Evolutionary conservation across 768 basidiomycete species (phyloP).

Genomic region (Albatrellus ellisii): DNA sequence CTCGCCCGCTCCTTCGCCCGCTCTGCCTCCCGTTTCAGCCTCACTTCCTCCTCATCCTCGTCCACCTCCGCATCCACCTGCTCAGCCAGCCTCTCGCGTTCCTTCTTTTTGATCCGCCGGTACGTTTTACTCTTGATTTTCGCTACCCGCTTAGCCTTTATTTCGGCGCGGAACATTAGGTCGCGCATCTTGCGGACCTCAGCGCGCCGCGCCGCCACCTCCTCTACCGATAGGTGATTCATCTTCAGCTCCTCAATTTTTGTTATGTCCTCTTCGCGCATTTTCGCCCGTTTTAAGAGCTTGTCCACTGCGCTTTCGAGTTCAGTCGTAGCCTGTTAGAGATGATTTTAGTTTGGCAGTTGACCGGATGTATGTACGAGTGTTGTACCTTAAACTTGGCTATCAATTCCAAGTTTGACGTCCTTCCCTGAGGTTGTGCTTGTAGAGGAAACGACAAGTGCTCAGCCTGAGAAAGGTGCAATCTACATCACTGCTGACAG

Average conservation of each 20-base stretch:
- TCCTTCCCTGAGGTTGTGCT: conserved; percentile 35
- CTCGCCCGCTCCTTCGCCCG: conserved; percentile 86
- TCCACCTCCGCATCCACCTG: conserved; percentile 38
- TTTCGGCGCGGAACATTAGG: conserved; percentile 85
- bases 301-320: conserved; percentile 77
- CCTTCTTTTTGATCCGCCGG: conserved; percentile 70
- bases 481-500: too few species aligned
- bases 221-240: conserved; percentile 75
- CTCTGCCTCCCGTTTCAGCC: conserved; percentile 60
- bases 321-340: conserved; percentile 58
- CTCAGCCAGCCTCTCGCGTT: conserved; percentile 44
- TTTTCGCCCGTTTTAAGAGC: conserved; percentile 68
- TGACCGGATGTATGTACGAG: background rate
- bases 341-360: conserved; percentile 1
- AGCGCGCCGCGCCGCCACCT: conserved; percentile 66
- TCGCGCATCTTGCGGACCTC: conserved; percentile 86
- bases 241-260: conserved; percentile 74
- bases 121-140: conserved; percentile 98
- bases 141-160: conserved; percentile 76
- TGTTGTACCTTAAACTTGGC: conserved; percentile 71
- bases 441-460: conserved; percentile 82
- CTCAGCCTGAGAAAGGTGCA: conserved; percentile 54
- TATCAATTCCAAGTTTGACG: conserved; percentile 62
- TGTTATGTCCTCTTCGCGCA: conserved; percentile 70
- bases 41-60: conserved; percentile 33